Evolutionary conservation across 768 basidiomycete genomes (phyloP).

Genomic region (Kwoniella sp.): DNA sequence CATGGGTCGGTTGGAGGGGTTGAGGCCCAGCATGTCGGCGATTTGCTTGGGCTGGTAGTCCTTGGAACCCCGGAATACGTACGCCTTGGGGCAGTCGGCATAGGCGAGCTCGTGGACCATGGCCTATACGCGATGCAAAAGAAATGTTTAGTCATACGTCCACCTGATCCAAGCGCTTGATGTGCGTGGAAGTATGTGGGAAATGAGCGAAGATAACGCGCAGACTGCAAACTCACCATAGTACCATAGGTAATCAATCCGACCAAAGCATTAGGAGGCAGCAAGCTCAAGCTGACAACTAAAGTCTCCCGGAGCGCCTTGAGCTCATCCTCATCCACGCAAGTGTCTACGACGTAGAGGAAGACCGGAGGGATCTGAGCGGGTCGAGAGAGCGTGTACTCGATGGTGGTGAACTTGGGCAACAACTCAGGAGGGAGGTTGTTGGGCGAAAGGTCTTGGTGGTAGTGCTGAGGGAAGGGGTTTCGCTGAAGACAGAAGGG

Average conservation of each 20-base stretch:
- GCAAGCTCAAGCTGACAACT: conserved; percentile 85
- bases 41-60: conserved; percentile 96
- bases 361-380: conserved; percentile 94
- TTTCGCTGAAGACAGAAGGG: conserved; percentile 97
- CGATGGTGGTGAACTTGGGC: conserved; percentile 98
- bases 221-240: conserved; percentile 67
- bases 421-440: conserved; percentile 94
- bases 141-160: not conserved
- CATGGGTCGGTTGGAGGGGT: conserved; percentile 59
- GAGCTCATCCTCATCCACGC: conserved; percentile 85
- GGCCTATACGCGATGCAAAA: conserved; percentile 64
- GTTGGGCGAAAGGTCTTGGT: conserved; percentile 91
- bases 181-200: not conserved
- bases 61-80: conserved; percentile 97
- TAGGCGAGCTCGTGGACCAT: conserved; percentile 99
- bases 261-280: conserved; percentile 92
- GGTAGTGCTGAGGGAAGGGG: conserved; percentile 94
- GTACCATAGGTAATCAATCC: conserved; percentile 96
- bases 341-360: conserved; percentile 95
- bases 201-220: not conserved
- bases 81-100: conserved; percentile 92
- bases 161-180: not conserved
- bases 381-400: conserved; percentile 93
- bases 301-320: conserved; percentile 94
- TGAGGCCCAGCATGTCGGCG: conserved; percentile 93